phyloP scores from a whole-genome alignment of 2,329 filamentous ascomycete genomes.

The Venturia effusa region DNA sequence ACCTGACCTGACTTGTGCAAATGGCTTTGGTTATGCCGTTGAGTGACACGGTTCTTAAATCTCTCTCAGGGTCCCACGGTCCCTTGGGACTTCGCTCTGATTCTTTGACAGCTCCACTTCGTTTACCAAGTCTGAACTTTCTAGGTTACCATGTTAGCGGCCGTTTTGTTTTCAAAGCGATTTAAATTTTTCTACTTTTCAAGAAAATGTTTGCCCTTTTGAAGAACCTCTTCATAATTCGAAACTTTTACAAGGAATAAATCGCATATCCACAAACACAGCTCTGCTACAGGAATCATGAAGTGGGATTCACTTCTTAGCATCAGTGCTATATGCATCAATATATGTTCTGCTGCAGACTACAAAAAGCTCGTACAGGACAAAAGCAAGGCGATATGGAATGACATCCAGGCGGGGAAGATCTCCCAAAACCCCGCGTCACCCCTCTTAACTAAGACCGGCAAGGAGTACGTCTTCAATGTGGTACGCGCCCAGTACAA shows the following conservation, averaged over 20 bases:
- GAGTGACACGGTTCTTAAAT: no score
- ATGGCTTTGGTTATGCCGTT: no score
- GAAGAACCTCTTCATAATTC: neutral
- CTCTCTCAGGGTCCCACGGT: no score
- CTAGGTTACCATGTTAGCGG: no score
- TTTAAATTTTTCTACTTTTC: no score
- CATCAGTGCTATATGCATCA: neutral
- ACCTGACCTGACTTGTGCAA: no score
- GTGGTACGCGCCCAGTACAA: neutral
- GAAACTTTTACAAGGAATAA: neutral
- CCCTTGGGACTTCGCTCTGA: no score
- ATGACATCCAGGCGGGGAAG: neutral
- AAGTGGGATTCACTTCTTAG: neutral
- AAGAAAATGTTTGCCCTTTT: no score
- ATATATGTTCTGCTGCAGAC: neutral
- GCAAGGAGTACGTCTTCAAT: neutral
- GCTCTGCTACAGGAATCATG: neutral
- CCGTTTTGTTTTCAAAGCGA: no score
- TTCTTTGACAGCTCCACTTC: no score
- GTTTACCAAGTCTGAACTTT: no score
- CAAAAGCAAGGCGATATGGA: neutral
- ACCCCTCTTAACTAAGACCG: neutral
- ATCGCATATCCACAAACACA: neutral
- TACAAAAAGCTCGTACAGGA: neutral
- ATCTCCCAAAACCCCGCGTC: neutral